Base-by-base conservation (phyloP, 164 flowering plant species). In the Dillenia turbinata region DNA sequence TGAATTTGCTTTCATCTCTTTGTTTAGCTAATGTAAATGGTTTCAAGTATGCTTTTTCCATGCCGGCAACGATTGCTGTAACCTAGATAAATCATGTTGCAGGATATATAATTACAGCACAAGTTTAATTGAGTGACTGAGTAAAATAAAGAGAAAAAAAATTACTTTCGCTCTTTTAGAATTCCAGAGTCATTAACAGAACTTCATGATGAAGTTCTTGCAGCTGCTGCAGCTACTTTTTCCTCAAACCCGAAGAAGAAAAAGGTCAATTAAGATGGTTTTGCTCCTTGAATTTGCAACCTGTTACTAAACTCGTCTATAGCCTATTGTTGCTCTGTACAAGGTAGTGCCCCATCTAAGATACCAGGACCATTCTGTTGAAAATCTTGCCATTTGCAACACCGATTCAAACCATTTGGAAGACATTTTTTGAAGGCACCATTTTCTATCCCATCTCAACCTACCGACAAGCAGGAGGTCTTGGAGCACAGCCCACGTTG, bases 181-280 rank as follows among this genome's bases (percentile, higher is more conserved):
- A 79, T 71, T 58, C 86, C 83, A 12, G 89, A 88, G 53, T 77
- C 85, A 48, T 73, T 85, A 64, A 93, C 98, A 57, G 77, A 73
- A 70, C 89, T 92, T 72, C 93, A 89, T 77, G 98, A 92, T 75
- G 73, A 86, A 75, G 91, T 88, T 65, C 84, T 92, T 71, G 93
- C 90, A 57, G 96, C 95, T 78, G 98, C 98, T 62, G 90, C 89
- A 66, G 65, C 83, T 33, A 74, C 59, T 67, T 40, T 70, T 64
- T 80, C 87, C 11, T 56, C 72, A 16, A 68, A 71, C 66, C 81
- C 81, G 69, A 86, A 77, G 77, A 86, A 80, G 68, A 83, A 83
- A 62, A 86, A 89, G 95, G 98, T 89, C 44, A 47, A 22, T 4
- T 61, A 22, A 3, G 46, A 60, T 59, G 52, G 50, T 59, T 55